Base-by-base conservation (phyloP, 1,284 basidiomycete species). In the Ganoderma sp. region DNA sequence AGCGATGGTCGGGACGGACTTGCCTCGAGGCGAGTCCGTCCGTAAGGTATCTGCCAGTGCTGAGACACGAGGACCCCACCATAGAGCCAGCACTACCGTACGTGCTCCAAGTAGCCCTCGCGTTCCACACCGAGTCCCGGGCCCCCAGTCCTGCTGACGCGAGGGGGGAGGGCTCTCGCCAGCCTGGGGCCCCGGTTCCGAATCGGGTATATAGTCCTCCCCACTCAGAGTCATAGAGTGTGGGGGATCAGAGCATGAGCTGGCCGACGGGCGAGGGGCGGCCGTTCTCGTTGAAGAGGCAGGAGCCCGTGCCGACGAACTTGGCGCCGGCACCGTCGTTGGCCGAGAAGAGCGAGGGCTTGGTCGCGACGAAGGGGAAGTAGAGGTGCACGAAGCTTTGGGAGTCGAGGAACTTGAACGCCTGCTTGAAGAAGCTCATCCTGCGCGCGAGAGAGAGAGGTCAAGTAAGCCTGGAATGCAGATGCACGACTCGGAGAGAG, bases 361-460 rank as follows among this genome's bases (percentile, higher is more conserved):
- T 15, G 4, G 58, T 60, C 37, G 58, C 58, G 41, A 60, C 58
- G 58, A 60, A 60, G 39, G 58, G 58, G 58, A 60, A 60, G 58
- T 60, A 60, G 41, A 60, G 58, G 22, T 60, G 19, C 10, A 60
- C 41, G 58, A 43, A 60, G n/a, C 22, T 41, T 15, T 43, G 41
- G n/a, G n/a, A 9, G 41, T 60, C 58, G 58, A 60, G 58, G 58
- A 41, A 60, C 41, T 37, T 39, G 58, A 60, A 60, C 41, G 58
- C 58, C 7, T 60, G 9, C 22, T 25, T 42, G 58, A 14, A 60
- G 58, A 60, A 60, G 41, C 19, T 43, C 37, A 60, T 39, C 58
- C 58, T 60, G 39, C 10, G 22, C 37, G 37, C n/a, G n/a, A n/a
- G n/a, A n/a, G n/a, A 19, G 43, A 7, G 43, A 8, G 7, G 57